Evolutionary conservation across 495 filamentous ascomycete genomes (phyloP), one percentile per base, ranked within the genome.

Genomic region (Parathielavia hyrcaniae): DNA sequence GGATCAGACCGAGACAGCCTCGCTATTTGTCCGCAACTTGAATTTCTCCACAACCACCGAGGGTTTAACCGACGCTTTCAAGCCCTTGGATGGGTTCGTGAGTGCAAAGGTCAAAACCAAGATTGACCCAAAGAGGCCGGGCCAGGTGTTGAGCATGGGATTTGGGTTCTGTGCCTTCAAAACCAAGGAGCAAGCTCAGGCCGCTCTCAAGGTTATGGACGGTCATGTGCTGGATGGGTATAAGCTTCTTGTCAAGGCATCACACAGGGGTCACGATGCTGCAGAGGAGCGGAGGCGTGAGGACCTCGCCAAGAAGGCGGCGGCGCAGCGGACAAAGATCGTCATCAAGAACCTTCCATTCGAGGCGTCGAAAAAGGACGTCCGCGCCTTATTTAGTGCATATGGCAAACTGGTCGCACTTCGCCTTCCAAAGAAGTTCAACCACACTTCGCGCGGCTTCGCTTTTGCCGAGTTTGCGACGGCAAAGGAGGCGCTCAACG

Each of bases 271-370:
- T 23, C 73, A 82, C 59, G 90, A 97, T 73, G 90, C 89, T 7
- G 91, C 88, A 0, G 89, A 93, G 67, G 89, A 95, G 69, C 81
- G 84, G 53, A 83, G 85, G 67, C 85, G 84, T 59, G 85, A 90
- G 57, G 91, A 96, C 63, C 81, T 80, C 19, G 84, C 84, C 55
- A 93, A 90, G 77, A 90, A 88, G 69, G 68, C 81, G 16, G 82
- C 85, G 4, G 81, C 79, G 23, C 82, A 83, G 63, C 79, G 82
- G 52, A 96, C 91, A 35, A 97, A 97, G 77, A 85, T 99, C 64
- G 87, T 97, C 71, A 89, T 98, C 77, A 97, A 97, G 78, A 99
- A 99, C 76, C 73, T 99, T 67, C 93, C 93, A 10, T 99, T 99
- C 76, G 88, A 97, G 73, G 86, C 87, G 11, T 87, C 83, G 43